Evolutionary conservation across 228 moss, liverwort and hornwort genomes (phyloP), one percentile per base, ranked within the genome.

Genomic region (Sphagnum fallax): DNA sequence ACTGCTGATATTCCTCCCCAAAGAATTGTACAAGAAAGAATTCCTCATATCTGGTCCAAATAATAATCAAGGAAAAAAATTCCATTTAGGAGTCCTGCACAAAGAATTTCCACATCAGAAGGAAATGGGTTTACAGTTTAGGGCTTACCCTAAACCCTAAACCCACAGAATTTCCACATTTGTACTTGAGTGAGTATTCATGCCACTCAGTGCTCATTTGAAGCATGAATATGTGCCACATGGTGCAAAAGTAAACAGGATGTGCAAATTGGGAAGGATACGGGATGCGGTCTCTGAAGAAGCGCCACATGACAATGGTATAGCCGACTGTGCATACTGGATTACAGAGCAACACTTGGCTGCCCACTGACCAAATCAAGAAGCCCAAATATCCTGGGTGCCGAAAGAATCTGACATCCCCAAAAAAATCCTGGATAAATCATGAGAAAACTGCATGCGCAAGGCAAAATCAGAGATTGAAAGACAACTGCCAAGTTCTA

Each of bases 371-470:
- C 82, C 93, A 98, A 57, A 94, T 64, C 70, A 94, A 92, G 80
- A 98, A 98, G 14, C 98, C 98, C 70, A 94, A 70, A 60, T 98
- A 98, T 66, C 98, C 84, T 47, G 98, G 98, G 75, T 98, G 98
- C 62, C 98, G 90, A 5, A 88, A 78, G 53, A 78, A 81, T 66
- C 94, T 98, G 87, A 68, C 32, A 66, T 65, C 32, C 49, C 50
- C 32, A 6, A 68, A 14, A 68, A 52, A 64, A 8, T 5, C 63
- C 8, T 16, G 47, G 15, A 60, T 2, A 60, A 11, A 11, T 15
- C 59, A 60, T 60, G 11, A 11, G 11, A 15, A 60, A 60, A 11
- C 12, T 11, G 59, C 59, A 1, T 60, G 59, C 3, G 59, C 3
- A 2, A 60, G 12, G 15, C 12, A 60, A 11, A 60, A 60, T 11